These are phyloP conservation scores for Raddia distichophylla DNA, from an alignment of 176 grass and related monocot genomes.

Conservation along the genomic window DNA sequence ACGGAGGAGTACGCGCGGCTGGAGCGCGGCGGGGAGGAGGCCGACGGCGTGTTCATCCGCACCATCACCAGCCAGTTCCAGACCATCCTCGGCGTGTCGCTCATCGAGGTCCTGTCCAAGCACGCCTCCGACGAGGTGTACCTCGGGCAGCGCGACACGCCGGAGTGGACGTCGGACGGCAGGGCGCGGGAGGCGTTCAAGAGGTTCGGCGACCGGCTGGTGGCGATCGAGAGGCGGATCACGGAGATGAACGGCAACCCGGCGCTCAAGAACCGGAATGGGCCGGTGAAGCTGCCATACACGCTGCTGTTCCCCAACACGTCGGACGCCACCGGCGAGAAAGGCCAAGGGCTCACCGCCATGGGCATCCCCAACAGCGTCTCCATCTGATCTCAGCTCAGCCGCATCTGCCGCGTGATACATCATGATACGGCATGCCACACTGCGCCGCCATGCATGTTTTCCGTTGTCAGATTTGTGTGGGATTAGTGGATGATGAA, in stretches of 20 bases:
- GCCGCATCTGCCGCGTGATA: too few species aligned
- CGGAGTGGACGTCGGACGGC: slow-evolving; percentile 71
- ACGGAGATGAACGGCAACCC: slow-evolving; percentile 41
- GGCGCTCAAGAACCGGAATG: slow-evolving; percentile 64
- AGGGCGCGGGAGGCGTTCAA: slow-evolving; percentile 60
- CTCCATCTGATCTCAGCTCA: slow-evolving; percentile 50
- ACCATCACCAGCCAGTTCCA: slow-evolving; percentile 80
- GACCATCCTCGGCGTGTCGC: slow-evolving; percentile 64
- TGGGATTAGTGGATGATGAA: background rate
- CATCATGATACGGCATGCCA: background rate
- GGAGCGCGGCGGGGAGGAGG: slow-evolving; percentile 40
- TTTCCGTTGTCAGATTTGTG: background rate
- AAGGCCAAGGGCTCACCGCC: slow-evolving; percentile 51
- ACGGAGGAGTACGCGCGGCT: slow-evolving; percentile 42
- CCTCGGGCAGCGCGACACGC: slow-evolving; percentile 72
- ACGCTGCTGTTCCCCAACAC: slow-evolving; percentile 81
- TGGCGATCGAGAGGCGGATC: slow-evolving; percentile 61
- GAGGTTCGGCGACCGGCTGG: slow-evolving; percentile 46
- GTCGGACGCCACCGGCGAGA: slow-evolving; percentile 50
- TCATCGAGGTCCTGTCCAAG: slow-evolving; percentile 76
- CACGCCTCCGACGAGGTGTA: slow-evolving; percentile 84
- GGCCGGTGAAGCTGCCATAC: slow-evolving; percentile 68
- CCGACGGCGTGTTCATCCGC: slow-evolving; percentile 61
- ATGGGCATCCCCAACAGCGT: slow-evolving; percentile 85
- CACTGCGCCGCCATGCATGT: background rate